phyloP scores from a whole-genome alignment of 2,329 filamentous ascomycete genomes.

The Aplosporella prunicola region DNA sequence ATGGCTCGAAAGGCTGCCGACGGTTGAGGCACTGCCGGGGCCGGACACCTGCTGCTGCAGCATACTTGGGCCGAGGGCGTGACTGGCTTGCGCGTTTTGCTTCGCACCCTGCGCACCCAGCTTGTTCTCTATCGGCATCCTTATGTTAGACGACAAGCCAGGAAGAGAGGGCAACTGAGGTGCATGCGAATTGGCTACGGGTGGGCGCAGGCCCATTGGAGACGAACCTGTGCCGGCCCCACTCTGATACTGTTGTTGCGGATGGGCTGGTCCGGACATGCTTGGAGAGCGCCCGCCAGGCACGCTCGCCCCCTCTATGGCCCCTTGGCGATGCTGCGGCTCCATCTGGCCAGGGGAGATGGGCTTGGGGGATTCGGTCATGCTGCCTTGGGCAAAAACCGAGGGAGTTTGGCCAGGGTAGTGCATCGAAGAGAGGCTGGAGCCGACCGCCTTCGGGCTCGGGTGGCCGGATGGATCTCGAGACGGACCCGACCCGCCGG shows the following conservation, averaged over 20 bases:
- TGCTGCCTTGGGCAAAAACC: slow-evolving; percentile 60
- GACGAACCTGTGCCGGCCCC: slow-evolving; percentile 49
- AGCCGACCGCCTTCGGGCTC: slow-evolving; percentile 28
- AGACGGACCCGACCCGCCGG: slow-evolving; percentile 16
- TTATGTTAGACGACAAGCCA: slow-evolving; percentile 23
- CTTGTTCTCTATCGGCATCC: slow-evolving; percentile 16
- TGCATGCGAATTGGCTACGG: slow-evolving; percentile 31
- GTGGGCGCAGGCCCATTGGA: slow-evolving; percentile 35
- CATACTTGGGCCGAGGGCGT: slow-evolving; percentile 29
- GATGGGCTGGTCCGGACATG: slow-evolving; percentile 46
- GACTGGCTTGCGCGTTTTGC: slow-evolving; percentile 17
- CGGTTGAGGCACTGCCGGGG: slow-evolving; percentile 37
- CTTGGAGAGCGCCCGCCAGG: slow-evolving; percentile 56
- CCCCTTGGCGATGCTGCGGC: slow-evolving; percentile 44
- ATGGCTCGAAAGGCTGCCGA: slow-evolving; percentile 38
- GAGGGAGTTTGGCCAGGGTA: slow-evolving; percentile 28
- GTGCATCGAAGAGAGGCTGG: slow-evolving; percentile 28
- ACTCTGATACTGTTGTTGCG: slow-evolving; percentile 54
- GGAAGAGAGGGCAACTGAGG: slow-evolving; percentile 34
- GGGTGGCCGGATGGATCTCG: slow-evolving; percentile 32
- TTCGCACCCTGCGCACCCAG: slow-evolving; percentile 14
- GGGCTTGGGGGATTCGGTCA: slow-evolving; percentile 83
- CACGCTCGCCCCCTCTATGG: slow-evolving; percentile 33
- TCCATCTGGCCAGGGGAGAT: slow-evolving; percentile 57
- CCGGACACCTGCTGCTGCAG: slow-evolving; percentile 29